These are phyloP conservation scores for Aspergillus carlsbadensis DNA, from an alignment of 495 filamentous ascomycete species.

Conservation along the genomic window DNA sequence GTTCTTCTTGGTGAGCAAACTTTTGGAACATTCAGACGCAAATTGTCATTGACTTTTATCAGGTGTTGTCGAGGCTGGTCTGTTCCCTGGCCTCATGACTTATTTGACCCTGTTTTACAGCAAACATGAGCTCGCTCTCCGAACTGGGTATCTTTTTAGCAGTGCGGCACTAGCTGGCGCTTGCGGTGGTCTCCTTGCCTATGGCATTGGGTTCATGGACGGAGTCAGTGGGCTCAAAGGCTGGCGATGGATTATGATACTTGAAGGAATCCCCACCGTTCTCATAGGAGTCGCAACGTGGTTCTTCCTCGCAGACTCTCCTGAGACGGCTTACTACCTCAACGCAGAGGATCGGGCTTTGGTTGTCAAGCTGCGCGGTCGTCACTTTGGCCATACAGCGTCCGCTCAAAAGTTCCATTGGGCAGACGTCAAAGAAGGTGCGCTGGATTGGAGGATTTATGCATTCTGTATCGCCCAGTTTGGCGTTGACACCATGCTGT, in stretches of 20 bases:
- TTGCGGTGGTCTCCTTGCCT: constrained; percentile 73
- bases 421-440: constrained; percentile 48
- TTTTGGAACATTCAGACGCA: not conserved
- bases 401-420: constrained; percentile 61
- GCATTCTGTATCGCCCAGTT: constrained; percentile 66
- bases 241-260: constrained; percentile 59
- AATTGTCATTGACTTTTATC: not conserved
- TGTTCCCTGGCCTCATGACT: constrained; percentile 57
- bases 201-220: constrained; percentile 70
- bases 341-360: constrained; percentile 57
- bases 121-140: constrained; percentile 68
- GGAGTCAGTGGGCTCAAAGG: constrained; percentile 59
- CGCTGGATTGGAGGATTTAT: constrained; percentile 67
- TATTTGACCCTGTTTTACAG: constrained; percentile 77
- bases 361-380: constrained; percentile 40
- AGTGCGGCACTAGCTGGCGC: constrained; percentile 74
- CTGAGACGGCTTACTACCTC: constrained; percentile 61
- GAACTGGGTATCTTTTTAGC: constrained; percentile 75
- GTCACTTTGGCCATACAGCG: constrained; percentile 57
- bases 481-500: constrained; percentile 70
- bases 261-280: constrained; percentile 71
- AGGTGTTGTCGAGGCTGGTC: constrained; percentile 53
- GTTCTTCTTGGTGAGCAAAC: constrained; percentile 44
- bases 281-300: constrained; percentile 59
- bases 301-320: constrained; percentile 65